Evolutionary conservation across 2,329 filamentous ascomycete genomes (phyloP).

Genomic region (Fragosphaeria purpurea): DNA sequence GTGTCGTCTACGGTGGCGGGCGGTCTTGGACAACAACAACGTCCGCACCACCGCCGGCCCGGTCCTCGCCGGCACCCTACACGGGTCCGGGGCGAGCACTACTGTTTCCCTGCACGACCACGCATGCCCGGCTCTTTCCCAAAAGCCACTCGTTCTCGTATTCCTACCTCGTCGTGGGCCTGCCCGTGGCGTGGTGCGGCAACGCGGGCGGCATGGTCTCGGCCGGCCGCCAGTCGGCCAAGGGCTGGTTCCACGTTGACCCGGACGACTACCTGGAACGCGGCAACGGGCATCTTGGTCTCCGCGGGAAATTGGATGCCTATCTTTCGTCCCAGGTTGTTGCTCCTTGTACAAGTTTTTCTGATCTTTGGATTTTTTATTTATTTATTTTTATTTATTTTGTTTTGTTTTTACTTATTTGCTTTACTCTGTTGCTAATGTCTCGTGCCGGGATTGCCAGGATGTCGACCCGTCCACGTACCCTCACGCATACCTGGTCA

Average conservation of each 20-base stretch:
- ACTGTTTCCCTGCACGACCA: constrained; percentile 56
- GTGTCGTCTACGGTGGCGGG: no score
- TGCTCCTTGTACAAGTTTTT: no score
- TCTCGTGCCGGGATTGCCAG: constrained; percentile 24
- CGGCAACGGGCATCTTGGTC: constrained; percentile 37
- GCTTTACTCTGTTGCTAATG: no score
- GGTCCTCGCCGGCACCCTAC: constrained; percentile 7
- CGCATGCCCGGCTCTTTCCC: constrained; percentile 57
- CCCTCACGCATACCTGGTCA: constrained; percentile 60
- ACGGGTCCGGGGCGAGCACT: constrained; percentile 30
- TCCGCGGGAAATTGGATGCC: constrained; percentile 52
- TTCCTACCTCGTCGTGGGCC: constrained; percentile 58
- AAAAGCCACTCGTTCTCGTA: constrained; percentile 59
- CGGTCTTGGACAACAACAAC: no score
- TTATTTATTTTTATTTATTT: constrained; percentile 15
- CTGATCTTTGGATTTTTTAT: background rate
- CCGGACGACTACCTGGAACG: constrained; percentile 52
- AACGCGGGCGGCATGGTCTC: constrained; percentile 47
- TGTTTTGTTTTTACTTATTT: no score
- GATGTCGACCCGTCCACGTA: constrained; percentile 49
- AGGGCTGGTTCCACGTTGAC: constrained; percentile 49
- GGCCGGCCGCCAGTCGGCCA: constrained; percentile 20
- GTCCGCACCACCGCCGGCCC: background rate
- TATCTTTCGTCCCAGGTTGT: constrained; percentile 48
- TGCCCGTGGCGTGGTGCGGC: constrained; percentile 55